A percentile compares a stretch with the other conserved stretches of the same genome.
Conservation (phyloP, 805 yeast species). For the Starmerella ratchasimensis region DNA sequence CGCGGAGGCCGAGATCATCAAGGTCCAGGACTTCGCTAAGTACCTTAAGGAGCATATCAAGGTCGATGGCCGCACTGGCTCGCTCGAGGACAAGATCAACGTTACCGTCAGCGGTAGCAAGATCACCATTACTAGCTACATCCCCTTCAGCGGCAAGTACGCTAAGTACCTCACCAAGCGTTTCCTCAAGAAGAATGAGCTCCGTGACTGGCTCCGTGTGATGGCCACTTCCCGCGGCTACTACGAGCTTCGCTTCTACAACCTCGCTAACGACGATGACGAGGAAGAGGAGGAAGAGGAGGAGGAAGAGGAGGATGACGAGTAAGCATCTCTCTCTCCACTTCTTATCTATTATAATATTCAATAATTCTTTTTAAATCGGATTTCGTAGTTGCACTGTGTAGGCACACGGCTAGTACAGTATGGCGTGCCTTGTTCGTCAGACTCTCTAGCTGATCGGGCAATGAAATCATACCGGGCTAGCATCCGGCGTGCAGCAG, state of each 20-base stretch:
- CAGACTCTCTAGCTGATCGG: too few relatives aligned
- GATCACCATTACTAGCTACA: constrained; percentile 77
- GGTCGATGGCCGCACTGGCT: constrained; percentile 92
- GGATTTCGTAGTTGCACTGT: neutral
- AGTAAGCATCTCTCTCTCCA: constrained; percentile 10
- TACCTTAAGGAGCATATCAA: constrained; percentile 98
- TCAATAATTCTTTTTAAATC: neutral
- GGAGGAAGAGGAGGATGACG: constrained; percentile 23
- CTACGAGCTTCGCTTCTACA: constrained; percentile 98
- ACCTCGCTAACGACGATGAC: constrained; percentile 89
- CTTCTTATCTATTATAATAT: neutral
- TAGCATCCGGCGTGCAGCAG: too few relatives aligned
- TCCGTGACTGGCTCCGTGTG: constrained; percentile 99
- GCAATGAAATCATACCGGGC: too few relatives aligned
- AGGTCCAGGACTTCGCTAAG: constrained; percentile 94
- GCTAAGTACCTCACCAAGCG: constrained; percentile 98
- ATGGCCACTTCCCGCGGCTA: constrained; percentile 89
- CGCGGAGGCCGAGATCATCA: constrained; percentile 95
- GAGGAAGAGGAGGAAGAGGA: constrained; percentile 77
- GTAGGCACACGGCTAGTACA: too few relatives aligned
- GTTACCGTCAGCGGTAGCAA: constrained; percentile 69
- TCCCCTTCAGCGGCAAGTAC: constrained; percentile 99
- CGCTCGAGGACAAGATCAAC: constrained; percentile 89
- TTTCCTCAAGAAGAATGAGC: constrained; percentile 99
- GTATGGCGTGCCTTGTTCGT: too few relatives aligned